Percentiles rank a stretch among this genome's conserved stretches.
Conservation (phyloP, 1,284 basidiomycete species). For the Cystobasidium slooffiae region DNA sequence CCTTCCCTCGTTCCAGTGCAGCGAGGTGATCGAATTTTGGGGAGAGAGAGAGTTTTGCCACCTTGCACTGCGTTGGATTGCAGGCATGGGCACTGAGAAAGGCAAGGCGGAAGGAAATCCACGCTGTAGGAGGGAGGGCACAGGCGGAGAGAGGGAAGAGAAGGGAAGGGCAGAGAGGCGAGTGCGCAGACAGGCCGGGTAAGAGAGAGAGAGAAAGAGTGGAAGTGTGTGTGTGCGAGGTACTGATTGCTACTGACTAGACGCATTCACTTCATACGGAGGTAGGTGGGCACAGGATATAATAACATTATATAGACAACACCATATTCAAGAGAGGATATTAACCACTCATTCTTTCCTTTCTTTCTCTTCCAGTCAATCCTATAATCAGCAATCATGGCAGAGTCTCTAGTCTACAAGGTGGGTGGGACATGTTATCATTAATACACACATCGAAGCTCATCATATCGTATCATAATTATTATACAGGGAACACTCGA, state of each 20-base stretch:
- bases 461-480: background rate
- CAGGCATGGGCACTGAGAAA: too few relatives aligned
- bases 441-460: too few relatives aligned
- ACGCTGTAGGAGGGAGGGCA: too few relatives aligned
- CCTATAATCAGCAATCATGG: conserved; percentile 61
- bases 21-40: conserved; percentile 10
- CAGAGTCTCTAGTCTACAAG: conserved; percentile 86
- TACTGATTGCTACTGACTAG: background rate
- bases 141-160: too few relatives aligned
- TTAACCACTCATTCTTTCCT: background rate
- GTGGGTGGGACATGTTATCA: conserved; percentile 55
- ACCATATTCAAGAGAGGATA: too few relatives aligned
- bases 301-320: too few relatives aligned
- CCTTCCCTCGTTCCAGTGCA: background rate
- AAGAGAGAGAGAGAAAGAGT: background rate
- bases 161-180: too few relatives aligned
- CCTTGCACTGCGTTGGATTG: too few relatives aligned
- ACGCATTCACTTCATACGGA: too few relatives aligned
- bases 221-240: background rate
- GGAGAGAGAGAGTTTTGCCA: background rate
- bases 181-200: too few relatives aligned
- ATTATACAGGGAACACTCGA: conserved; percentile 65
- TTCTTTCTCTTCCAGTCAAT: background rate
- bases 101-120: too few relatives aligned
- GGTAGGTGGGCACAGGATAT: too few relatives aligned